These are phyloP conservation scores for Polyrhizophydium stewartii DNA, from an alignment of 371 early-diverging fungal genomes.

Conservation along the genomic window DNA sequence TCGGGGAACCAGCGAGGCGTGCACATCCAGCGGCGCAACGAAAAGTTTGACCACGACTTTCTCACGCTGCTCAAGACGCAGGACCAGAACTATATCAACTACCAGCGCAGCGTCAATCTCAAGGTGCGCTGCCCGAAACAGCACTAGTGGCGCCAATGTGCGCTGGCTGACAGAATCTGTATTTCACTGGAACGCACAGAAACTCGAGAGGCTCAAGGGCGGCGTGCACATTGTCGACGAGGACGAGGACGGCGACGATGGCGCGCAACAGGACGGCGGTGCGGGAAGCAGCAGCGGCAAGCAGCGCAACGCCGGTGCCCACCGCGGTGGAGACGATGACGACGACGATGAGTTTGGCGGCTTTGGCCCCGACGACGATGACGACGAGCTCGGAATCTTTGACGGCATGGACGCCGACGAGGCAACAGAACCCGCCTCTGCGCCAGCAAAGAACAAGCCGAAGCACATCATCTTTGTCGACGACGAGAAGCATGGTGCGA, in stretches of 20 bases:
- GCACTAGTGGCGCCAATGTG: background rate
- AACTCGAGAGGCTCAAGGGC: constrained; percentile 68
- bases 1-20: constrained; percentile 54
- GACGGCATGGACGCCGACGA: background rate
- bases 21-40: constrained; percentile 64
- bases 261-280: constrained; percentile 12
- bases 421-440: constrained; percentile 4
- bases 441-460: constrained; percentile 7
- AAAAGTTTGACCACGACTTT: constrained; percentile 70
- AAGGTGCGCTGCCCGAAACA: constrained; percentile 40
- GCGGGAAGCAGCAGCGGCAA: constrained; percentile 44
- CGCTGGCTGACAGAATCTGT: too few relatives aligned
- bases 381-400: too few relatives aligned
- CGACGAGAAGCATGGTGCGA: constrained; percentile 61
- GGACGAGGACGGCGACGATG: too few relatives aligned
- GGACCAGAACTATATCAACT: constrained; percentile 80
- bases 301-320: too few relatives aligned
- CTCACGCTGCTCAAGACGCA: constrained; percentile 86
- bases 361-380: constrained; percentile 30
- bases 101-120: constrained; percentile 73
- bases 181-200: too few relatives aligned
- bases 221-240: constrained; percentile 57
- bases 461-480: constrained; percentile 91
- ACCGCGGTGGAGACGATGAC: constrained; percentile 34
- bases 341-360: constrained; percentile 38